phyloP scores from a whole-genome alignment of 2,329 filamentous ascomycete species.

The Exophiala dermatitidis region DNA sequence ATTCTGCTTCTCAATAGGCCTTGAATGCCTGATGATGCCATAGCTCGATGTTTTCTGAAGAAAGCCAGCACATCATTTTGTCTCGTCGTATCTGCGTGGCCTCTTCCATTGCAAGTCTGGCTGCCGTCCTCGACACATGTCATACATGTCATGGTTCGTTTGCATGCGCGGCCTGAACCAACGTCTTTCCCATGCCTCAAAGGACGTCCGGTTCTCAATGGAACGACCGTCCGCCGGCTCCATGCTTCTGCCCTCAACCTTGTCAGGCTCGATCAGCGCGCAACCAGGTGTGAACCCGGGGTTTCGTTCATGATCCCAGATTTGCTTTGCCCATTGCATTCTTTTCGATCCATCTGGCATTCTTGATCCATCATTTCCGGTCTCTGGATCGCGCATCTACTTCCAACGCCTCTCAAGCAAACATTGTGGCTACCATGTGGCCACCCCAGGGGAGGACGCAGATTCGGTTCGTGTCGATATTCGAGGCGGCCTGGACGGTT shows the following conservation, averaged over 20 bases:
- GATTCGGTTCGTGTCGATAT: background rate
- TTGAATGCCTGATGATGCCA: no score
- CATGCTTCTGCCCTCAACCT: background rate
- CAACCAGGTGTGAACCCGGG: background rate
- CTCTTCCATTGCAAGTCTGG: constrained; percentile 8
- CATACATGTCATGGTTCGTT: constrained; percentile 13
- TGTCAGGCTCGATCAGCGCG: background rate
- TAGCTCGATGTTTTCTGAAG: no score
- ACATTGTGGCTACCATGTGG: background rate
- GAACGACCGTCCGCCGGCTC: background rate
- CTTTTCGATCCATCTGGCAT: background rate
- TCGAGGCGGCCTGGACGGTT: background rate
- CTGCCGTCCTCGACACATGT: constrained; percentile 12
- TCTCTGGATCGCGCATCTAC: background rate
- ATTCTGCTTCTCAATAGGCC: no score
- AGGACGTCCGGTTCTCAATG: background rate
- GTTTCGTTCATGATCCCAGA: background rate
- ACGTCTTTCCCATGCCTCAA: background rate
- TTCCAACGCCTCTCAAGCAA: background rate
- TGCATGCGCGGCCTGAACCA: background rate
- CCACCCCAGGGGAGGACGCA: background rate
- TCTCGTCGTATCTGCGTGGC: background rate
- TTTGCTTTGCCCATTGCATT: background rate
- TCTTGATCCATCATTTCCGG: background rate
- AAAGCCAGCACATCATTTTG: no score